Evolutionary conservation across 768 basidiomycete genomes (phyloP).

Genomic region (Rubroboletus satanas): DNA sequence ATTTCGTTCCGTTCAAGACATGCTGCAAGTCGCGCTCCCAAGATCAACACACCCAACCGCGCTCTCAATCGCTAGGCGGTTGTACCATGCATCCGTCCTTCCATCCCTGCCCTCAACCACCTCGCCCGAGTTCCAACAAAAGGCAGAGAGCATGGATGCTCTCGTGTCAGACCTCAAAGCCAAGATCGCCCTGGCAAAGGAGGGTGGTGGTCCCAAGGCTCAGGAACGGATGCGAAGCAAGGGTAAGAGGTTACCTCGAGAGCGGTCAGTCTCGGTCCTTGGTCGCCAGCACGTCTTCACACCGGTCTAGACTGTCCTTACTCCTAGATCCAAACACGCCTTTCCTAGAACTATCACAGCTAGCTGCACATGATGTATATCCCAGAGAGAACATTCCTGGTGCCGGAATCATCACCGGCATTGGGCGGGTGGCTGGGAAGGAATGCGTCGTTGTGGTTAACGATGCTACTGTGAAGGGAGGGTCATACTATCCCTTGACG

Average conservation of each 20-base stretch:
- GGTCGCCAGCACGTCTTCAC: conserved; percentile 1
- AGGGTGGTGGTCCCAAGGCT: conserved; percentile 74
- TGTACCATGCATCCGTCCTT: conserved; percentile 70
- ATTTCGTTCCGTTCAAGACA: conserved; percentile 6
- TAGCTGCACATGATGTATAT: conserved; percentile 89
- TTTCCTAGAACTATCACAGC: conserved; percentile 81
- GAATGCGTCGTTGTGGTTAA: conserved; percentile 93
- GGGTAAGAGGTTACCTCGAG: conserved; percentile 81
- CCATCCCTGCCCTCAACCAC: conserved; percentile 67
- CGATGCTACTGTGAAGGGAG: conserved; percentile 91
- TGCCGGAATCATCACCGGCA: conserved; percentile 87
- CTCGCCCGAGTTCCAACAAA: conserved; percentile 68
- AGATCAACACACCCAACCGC: conserved; percentile 8
- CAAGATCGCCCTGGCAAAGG: conserved; percentile 54
- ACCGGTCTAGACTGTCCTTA: conserved; percentile 51
- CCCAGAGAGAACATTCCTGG: conserved; percentile 71
- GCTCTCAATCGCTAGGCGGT: conserved; percentile 21
- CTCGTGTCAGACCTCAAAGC: conserved; percentile 62
- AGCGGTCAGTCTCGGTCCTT: conserved; percentile 49
- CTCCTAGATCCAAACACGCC: conserved; percentile 85
- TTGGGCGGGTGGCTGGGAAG: conserved; percentile 70
- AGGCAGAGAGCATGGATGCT: conserved; percentile 63
- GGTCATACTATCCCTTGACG: conserved; percentile 87
- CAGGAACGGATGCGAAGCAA: conserved; percentile 68
- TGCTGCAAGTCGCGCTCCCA: conserved; percentile 18